Evolutionary conservation across 306 rosid species (phyloP).

Genomic region (Vicia faba): DNA sequence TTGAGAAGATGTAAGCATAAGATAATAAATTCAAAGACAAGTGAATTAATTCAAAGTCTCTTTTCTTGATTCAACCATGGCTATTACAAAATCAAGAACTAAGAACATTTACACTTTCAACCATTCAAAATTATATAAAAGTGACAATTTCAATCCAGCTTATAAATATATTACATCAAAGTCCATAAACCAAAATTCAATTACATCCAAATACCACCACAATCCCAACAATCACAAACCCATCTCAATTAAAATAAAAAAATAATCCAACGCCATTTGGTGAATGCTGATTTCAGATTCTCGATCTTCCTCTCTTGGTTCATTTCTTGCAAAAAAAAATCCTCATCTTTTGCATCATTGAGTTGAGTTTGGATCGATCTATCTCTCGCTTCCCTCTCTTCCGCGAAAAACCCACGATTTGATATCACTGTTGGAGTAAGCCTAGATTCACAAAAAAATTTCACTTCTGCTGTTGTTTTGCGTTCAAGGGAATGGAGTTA

Average conservation of each 20-base stretch:
- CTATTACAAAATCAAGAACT: too few relatives aligned
- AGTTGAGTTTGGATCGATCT: conserved; percentile 2
- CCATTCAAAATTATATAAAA: too few relatives aligned
- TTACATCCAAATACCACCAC: too few relatives aligned
- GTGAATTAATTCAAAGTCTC: too few relatives aligned
- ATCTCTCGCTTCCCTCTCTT: neutral
- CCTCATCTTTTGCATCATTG: neutral
- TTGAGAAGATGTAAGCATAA: too few relatives aligned
- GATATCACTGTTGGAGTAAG: conserved; percentile 28
- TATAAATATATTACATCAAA: too few relatives aligned
- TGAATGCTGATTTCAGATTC: neutral
- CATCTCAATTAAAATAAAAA: neutral
- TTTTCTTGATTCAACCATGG: too few relatives aligned
- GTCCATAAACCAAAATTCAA: too few relatives aligned
- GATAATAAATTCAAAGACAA: too few relatives aligned
- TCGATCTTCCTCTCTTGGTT: neutral
- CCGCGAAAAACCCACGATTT: conserved; percentile 20
- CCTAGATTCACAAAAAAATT: conserved; percentile 33
- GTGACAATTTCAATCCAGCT: too few relatives aligned
- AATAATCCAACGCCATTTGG: neutral
- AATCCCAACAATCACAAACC: too few relatives aligned
- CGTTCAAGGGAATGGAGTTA: conserved; percentile 48
- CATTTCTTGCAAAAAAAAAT: neutral
- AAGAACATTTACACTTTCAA: too few relatives aligned
- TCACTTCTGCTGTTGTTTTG: conserved; percentile 33